Percentiles rank a stretch among this genome's conserved stretches.
phyloP scores from a whole-genome alignment of 164 flowering plant genomes.

The Vitis cinerea region DNA sequence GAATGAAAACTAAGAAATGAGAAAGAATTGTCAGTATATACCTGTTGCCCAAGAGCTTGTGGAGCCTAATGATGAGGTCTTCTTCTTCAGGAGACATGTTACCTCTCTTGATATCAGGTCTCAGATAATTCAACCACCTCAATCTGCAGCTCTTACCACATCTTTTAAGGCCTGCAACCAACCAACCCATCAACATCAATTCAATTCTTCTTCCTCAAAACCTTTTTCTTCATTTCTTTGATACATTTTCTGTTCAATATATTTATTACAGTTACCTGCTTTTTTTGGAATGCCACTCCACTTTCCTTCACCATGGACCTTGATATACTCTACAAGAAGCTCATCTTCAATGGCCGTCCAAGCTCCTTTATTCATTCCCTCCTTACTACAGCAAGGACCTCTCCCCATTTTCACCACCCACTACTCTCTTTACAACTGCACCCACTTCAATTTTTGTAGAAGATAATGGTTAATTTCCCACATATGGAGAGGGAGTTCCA shows the following conservation, averaged over 20 bases:
- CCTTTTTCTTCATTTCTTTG: too few relatives aligned
- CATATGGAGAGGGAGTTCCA: too few relatives aligned
- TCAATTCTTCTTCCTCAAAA: too few relatives aligned
- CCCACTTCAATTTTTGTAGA: too few relatives aligned
- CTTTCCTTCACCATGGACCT: slow-evolving; percentile 5
- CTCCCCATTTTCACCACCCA: background rate
- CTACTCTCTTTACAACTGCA: too few relatives aligned
- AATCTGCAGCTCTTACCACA: background rate
- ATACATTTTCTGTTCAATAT: too few relatives aligned
- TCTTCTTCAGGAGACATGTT: background rate
- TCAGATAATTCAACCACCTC: slow-evolving; percentile 1
- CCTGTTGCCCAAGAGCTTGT: slow-evolving; percentile 2
- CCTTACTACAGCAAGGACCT: background rate
- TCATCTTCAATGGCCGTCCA: slow-evolving; percentile 7
- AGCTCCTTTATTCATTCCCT: slow-evolving; percentile 4
- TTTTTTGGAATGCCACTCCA: slow-evolving; percentile 1
- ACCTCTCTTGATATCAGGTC: slow-evolving; percentile 3
- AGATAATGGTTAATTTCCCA: too few relatives aligned
- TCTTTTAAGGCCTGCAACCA: background rate
- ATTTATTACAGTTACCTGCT: background rate
- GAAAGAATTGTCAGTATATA: background rate
- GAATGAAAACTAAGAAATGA: too few relatives aligned
- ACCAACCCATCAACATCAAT: too few relatives aligned
- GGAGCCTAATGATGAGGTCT: slow-evolving; percentile 2
- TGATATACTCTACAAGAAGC: slow-evolving; percentile 3